These are phyloP conservation scores for Cystobasidium slooffiae DNA, from an alignment of 1,284 basidiomycete species.

Conservation along the genomic window DNA sequence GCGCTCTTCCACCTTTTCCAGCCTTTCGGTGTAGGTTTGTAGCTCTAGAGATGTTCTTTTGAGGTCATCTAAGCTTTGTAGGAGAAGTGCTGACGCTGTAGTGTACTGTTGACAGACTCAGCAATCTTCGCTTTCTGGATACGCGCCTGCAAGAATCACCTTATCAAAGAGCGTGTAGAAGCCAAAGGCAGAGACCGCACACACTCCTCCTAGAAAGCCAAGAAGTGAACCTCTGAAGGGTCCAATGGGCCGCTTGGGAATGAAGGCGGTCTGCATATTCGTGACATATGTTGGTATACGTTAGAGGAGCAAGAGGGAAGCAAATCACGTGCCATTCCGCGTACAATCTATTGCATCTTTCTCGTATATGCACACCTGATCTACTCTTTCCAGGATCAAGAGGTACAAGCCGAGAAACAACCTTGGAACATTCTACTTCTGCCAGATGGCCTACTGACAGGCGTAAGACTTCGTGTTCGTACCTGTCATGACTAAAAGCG, in stretches of 20 bases:
- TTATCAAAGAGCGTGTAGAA: slow-evolving; percentile 44
- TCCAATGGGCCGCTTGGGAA: slow-evolving; percentile 37
- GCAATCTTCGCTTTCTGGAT: not conserved
- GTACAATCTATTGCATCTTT: too few relatives aligned
- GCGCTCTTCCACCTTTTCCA: slow-evolving; percentile 32
- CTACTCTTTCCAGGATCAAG: too few relatives aligned
- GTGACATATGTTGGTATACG: not conserved
- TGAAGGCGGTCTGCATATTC: slow-evolving; percentile 30
- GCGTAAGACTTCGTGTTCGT: too few relatives aligned
- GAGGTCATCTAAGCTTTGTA: slow-evolving; percentile 37
- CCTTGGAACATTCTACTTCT: too few relatives aligned
- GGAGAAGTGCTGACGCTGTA: slow-evolving; percentile 26
- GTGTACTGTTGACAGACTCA: slow-evolving; percentile 28
- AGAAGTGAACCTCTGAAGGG: slow-evolving; percentile 36
- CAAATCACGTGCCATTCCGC: slow-evolving; percentile 16
- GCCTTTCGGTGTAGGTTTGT: slow-evolving; percentile 21
- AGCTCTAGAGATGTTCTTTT: slow-evolving; percentile 27
- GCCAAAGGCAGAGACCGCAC: slow-evolving; percentile 39
- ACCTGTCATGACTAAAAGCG: too few relatives aligned
- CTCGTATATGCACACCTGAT: too few relatives aligned
- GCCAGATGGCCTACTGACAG: too few relatives aligned
- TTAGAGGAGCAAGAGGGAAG: not conserved
- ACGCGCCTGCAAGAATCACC: slow-evolving; percentile 19
- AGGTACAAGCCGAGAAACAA: too few relatives aligned
- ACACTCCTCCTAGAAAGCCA: slow-evolving; percentile 39